Percentiles rank a stretch among this genome's conserved stretches.
These are phyloP conservation scores for Aspergillus cristatus DNA, from an alignment of 495 filamentous ascomycete genomes.

Conservation along the genomic window DNA sequence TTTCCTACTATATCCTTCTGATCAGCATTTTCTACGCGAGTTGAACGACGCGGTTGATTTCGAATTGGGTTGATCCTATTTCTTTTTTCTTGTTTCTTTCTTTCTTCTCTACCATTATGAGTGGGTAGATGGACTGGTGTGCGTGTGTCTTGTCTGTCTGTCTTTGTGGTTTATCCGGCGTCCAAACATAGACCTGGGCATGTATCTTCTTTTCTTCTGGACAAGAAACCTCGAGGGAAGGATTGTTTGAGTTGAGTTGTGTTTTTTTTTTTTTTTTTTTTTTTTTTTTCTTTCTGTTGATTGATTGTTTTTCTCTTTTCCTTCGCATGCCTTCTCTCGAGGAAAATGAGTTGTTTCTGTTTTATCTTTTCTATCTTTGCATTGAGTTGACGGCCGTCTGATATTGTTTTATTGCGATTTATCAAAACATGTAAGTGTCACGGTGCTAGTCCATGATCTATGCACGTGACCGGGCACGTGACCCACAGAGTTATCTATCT, in stretches of 20 bases:
- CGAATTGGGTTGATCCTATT: slow-evolving; percentile 21
- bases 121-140: slow-evolving; percentile 30
- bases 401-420: too few species aligned
- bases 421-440: too few species aligned
- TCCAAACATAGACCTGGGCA: slow-evolving; percentile 42
- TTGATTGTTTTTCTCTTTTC: neutral
- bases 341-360: neutral
- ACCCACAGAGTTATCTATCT: too few species aligned
- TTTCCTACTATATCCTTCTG: slow-evolving; percentile 17
- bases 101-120: slow-evolving; percentile 23
- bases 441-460: too few species aligned
- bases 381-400: neutral
- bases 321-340: too few species aligned
- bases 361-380: neutral
- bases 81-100: slow-evolving; percentile 20
- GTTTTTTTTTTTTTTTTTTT: slow-evolving; percentile 19
- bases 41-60: slow-evolving; percentile 11
- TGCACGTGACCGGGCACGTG: too few species aligned
- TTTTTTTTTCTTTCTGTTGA: slow-evolving; percentile 8
- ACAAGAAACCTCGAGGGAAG: too few species aligned
- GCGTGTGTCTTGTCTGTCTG: too few species aligned
- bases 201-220: slow-evolving; percentile 26
- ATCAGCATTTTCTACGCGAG: slow-evolving; percentile 29
- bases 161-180: slow-evolving; percentile 36
- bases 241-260: too few species aligned